Conservation (phyloP, 2,329 filamentous ascomycete genomes). For the Diaporthe amygdali region DNA sequence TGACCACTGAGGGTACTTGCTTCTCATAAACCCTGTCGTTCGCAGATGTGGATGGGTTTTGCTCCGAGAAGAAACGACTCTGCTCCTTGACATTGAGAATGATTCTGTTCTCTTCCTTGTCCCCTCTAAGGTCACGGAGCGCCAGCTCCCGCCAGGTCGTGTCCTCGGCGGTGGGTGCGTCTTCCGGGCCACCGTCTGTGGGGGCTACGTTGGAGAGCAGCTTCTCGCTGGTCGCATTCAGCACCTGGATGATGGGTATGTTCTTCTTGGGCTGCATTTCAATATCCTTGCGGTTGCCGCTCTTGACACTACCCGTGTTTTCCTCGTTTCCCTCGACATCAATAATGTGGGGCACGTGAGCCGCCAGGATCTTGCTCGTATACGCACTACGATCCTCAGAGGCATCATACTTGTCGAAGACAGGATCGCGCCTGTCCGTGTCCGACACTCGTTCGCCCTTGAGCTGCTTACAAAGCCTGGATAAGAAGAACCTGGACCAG, state of each 20-base stretch:
- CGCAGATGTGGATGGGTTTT: conserved; percentile 51
- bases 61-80: conserved; percentile 76
- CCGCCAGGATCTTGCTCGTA: conserved; percentile 59
- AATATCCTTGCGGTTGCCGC: conserved; percentile 84
- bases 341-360: conserved; percentile 85
- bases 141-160: conserved; percentile 76
- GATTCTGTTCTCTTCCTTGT: conserved; percentile 76
- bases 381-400: conserved; percentile 66
- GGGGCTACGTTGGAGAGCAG: conserved; percentile 88
- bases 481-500: conserved; percentile 94
- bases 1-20: conserved; percentile 72
- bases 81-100: conserved; percentile 89
- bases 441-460: conserved; percentile 87
- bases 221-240: conserved; percentile 92
- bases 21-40: conserved; percentile 64
- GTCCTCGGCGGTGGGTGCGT: conserved; percentile 72
- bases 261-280: conserved; percentile 87
- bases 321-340: conserved; percentile 94
- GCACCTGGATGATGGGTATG: conserved; percentile 84
- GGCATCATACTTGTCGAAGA: conserved; percentile 87
- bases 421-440: conserved; percentile 74
- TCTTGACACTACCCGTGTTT: conserved; percentile 82
- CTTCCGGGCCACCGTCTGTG: conserved; percentile 72
- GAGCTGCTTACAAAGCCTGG: conserved; percentile 86
- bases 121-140: conserved; percentile 79